These are phyloP conservation scores for Arachnomyces sp. DNA, from an alignment of 2,329 filamentous ascomycete genomes.

Conservation along the genomic window DNA sequence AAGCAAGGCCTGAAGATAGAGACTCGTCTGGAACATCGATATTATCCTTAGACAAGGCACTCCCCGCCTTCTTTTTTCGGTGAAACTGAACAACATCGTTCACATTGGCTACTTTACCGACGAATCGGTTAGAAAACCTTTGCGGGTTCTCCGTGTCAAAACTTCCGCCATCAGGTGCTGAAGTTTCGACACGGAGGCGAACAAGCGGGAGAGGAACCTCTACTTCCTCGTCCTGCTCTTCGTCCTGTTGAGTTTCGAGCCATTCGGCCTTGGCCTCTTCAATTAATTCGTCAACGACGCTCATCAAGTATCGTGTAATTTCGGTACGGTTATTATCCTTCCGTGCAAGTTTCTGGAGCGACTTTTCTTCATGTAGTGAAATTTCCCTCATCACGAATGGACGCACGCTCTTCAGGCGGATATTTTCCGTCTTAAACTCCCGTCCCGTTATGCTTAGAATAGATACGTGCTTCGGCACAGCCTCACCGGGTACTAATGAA, in stretches of 20 bases:
- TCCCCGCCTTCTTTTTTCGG: conserved; percentile 64
- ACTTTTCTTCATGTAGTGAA: conserved; percentile 62
- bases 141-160: conserved; percentile 95
- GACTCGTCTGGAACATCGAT: conserved; percentile 56
- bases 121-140: conserved; percentile 86
- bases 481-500: conserved; percentile 80
- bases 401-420: conserved; percentile 77
- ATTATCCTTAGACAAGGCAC: conserved; percentile 40
- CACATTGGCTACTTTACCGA: conserved; percentile 82
- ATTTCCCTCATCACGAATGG: conserved; percentile 87
- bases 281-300: conserved; percentile 78
- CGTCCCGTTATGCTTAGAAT: conserved; percentile 76
- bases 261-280: conserved; percentile 74
- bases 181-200: conserved; percentile 83
- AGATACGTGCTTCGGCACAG: conserved; percentile 81
- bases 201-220: conserved; percentile 73
- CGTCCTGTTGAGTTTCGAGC: conserved; percentile 64
- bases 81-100: conserved; percentile 93
- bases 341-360: conserved; percentile 68
- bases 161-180: conserved; percentile 70
- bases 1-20: conserved; percentile 50
- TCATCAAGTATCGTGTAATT: conserved; percentile 67
- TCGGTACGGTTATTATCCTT: conserved; percentile 76
- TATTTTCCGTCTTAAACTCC: conserved; percentile 69
- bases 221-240: conserved; percentile 47